These are phyloP conservation scores for Rhizopus arrhizus DNA, from an alignment of 371 early-diverging fungal genomes.

Conservation along the genomic window DNA sequence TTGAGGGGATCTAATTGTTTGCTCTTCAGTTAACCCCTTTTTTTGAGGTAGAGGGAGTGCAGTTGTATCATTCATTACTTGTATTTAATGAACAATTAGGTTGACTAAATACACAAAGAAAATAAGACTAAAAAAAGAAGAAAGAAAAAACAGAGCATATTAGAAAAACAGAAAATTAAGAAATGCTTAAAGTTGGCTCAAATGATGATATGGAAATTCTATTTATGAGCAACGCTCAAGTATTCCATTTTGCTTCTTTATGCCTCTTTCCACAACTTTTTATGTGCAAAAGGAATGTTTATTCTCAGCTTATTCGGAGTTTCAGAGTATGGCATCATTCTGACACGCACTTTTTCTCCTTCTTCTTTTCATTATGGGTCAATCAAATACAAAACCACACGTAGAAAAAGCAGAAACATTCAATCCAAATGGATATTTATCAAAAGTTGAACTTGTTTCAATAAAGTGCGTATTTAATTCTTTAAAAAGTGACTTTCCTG, in stretches of 20 bases:
- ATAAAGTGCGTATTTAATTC: conserved; percentile 37
- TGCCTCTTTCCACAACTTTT: no score
- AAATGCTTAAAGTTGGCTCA: no score
- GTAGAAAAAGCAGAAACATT: conserved; percentile 9
- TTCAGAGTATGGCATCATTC: not conserved
- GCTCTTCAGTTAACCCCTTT: conserved; percentile 26
- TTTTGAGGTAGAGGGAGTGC: conserved; percentile 33
- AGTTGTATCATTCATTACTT: no score
- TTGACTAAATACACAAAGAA: conserved; percentile 9
- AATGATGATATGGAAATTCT: no score
- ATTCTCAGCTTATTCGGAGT: no score
- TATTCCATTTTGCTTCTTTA: no score
- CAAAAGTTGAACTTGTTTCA: conserved; percentile 35
- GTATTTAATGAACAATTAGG: no score
- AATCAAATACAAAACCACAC: conserved; percentile 16
- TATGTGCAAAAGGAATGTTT: no score
- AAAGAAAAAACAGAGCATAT: no score
- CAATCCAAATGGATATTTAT: conserved; percentile 25
- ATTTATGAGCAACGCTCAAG: no score
- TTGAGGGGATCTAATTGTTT: conserved; percentile 39
- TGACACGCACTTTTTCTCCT: not conserved
- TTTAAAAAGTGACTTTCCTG: conserved; percentile 34
- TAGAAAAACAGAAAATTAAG: no score
- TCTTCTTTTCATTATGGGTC: conserved; percentile 17
- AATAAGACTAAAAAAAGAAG: no score